Conservation (phyloP, 2,329 filamentous ascomycete species). For the Penicillium freii region DNA sequence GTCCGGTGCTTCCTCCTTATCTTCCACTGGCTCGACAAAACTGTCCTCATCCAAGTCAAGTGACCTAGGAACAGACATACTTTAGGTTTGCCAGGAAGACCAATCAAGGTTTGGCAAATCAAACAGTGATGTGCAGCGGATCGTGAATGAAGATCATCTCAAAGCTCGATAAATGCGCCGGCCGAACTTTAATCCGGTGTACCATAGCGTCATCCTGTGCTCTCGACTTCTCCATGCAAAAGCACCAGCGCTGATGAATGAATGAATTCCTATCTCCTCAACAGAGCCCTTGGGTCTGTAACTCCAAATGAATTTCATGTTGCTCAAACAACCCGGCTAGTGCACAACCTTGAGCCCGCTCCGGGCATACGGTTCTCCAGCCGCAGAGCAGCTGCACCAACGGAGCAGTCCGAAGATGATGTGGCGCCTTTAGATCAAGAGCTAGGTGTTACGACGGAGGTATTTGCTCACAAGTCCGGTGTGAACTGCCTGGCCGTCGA, state of each 20-base stretch:
- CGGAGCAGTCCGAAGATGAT: constrained; percentile 11
- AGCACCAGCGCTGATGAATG: constrained; percentile 45
- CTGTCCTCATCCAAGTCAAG: neutral
- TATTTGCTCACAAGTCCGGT: constrained; percentile 68
- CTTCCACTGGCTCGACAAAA: neutral
- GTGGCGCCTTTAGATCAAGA: constrained; percentile 14
- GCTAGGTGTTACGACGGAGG: constrained; percentile 28
- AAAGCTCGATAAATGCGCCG: constrained; percentile 17
- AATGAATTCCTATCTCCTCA: constrained; percentile 75
- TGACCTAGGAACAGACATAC: neutral
- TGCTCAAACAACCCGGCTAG: constrained; percentile 62
- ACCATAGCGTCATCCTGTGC: constrained; percentile 25
- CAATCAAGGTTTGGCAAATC: constrained; percentile 8
- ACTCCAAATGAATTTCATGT: constrained; percentile 63
- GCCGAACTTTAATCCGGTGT: constrained; percentile 25
- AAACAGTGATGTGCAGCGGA: neutral
- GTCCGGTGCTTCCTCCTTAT: constrained; percentile 8
- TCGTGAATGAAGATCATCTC: neutral
- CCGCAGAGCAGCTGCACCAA: constrained; percentile 33
- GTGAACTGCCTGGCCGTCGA: constrained; percentile 79
- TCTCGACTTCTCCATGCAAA: neutral
- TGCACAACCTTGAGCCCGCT: constrained; percentile 67
- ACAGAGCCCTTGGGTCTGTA: constrained; percentile 70
- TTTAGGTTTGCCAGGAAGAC: neutral
- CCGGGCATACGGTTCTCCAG: constrained; percentile 70